Conservation (phyloP, 1,284 basidiomycete genomes). For the Coniferiporia weirii region DNA sequence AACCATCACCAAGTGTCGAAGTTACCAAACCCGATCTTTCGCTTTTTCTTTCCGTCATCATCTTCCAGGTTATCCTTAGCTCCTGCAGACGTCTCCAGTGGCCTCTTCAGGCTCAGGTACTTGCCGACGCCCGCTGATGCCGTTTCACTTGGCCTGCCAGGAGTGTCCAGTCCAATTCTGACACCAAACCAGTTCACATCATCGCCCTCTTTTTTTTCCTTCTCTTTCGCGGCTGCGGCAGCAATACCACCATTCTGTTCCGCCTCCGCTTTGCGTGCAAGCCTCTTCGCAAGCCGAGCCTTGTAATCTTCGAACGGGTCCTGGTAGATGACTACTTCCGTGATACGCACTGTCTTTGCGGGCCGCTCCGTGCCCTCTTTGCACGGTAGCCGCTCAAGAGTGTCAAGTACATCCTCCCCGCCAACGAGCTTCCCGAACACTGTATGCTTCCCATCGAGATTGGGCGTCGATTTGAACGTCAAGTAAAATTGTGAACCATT, state of each 20-base stretch:
- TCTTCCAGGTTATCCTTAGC: constrained; percentile 13
- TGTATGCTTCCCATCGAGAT: constrained; percentile 85
- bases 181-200: constrained; percentile 82
- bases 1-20: constrained; percentile 63
- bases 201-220: constrained; percentile 49
- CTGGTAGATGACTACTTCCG: constrained; percentile 73
- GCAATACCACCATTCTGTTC: constrained; percentile 32
- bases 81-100: constrained; percentile 27
- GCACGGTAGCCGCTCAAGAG: constrained; percentile 75
- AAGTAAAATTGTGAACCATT: constrained; percentile 91
- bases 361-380: constrained; percentile 87
- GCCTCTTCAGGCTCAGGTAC: constrained; percentile 59
- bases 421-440: constrained; percentile 97
- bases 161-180: constrained; percentile 51
- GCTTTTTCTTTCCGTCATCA: constrained; percentile 62
- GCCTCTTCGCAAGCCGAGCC: constrained; percentile 64
- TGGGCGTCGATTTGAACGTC: constrained; percentile 76
- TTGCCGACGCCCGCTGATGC: constrained; percentile 47
- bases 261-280: constrained; percentile 61
- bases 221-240: constrained; percentile 22
- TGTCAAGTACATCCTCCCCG: constrained; percentile 84
- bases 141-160: constrained; percentile 24
- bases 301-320: constrained; percentile 87
- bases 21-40: constrained; percentile 74
- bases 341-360: constrained; percentile 74